Evolutionary conservation across 169 alveolate species (phyloP), one percentile per base, ranked within the genome.

Genomic region (Ichthyophthirius multifiliis): DNA sequence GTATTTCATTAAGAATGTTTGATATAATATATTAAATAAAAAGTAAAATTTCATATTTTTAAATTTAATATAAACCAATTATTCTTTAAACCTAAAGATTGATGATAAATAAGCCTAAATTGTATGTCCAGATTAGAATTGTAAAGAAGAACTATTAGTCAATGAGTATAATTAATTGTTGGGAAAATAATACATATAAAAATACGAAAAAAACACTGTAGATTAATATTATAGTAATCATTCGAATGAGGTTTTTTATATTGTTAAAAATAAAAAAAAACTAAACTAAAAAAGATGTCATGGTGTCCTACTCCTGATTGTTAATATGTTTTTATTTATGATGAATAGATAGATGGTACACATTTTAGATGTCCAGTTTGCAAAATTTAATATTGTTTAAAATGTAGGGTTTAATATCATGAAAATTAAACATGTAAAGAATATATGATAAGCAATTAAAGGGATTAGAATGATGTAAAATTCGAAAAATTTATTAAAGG

Each of bases 261-360:
- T 10, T 3, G 10, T 0, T 0, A 1, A 10, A 16, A 15, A 27
- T 55, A 46, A 46, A 13, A 46, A 1, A 13, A 13, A 9, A 46
- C 16, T 2, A 15, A 55, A 27, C 13, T 41, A 41, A 41, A 41
- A 9, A 27, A 55, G 71, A 55, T 55, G 71, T 88, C 93, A 32
- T 91, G 92, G 84, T 91, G 95, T 45, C 95, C 95, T 4, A 88
- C 95, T 20, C 90, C 94, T 4, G 92, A 87, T 73, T 91, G 95
- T 64, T 67, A 84, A 43, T 83, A 88, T 83, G 84, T 84, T 32
- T 91, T 91, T 65, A 85, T 89, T 20, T 88, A 75, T 63, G 84
- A 67, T 46, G 86, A 87, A 43, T 90, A 89, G 3, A 92, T 84
- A 44, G 55, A 32, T 48, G 80, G 82, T 9, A 55, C 27, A 5